Percentiles rank a stretch among this genome's conserved stretches.
Evolutionary conservation across 805 yeast genomes (phyloP).

Genomic region (Ogataea nitratoaversa): DNA sequence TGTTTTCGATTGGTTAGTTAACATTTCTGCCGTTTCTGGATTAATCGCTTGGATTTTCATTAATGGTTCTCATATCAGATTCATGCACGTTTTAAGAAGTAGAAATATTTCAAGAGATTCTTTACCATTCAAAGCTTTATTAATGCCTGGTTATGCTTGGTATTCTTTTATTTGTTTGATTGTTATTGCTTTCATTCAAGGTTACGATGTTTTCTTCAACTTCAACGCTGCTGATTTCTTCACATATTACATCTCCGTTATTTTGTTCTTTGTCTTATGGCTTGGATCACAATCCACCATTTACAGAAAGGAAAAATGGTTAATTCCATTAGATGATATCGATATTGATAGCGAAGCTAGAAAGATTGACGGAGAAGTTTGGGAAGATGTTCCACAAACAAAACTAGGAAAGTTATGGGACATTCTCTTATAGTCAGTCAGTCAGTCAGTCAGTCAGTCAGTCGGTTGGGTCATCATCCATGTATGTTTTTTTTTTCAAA

Average conservation of each 20-base stretch:
- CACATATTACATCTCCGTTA: constrained; percentile 66
- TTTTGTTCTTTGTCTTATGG: constrained; percentile 56
- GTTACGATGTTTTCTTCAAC: constrained; percentile 58
- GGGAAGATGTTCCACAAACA: constrained; percentile 3
- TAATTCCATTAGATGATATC: constrained; percentile 51
- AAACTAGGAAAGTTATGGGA: constrained; percentile 22
- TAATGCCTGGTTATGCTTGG: constrained; percentile 65
- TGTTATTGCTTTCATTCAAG: constrained; percentile 65
- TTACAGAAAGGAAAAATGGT: constrained; percentile 43
- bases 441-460: not conserved
- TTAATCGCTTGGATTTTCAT: constrained; percentile 70
- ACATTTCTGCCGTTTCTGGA: constrained; percentile 76
- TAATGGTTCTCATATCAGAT: constrained; percentile 60
- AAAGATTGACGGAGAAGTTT: constrained; percentile 10
- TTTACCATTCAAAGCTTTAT: constrained; percentile 70
- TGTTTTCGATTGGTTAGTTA: constrained; percentile 69
- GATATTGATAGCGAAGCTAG: constrained; percentile 34
- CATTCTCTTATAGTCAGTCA: not conserved
- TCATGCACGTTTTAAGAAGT: constrained; percentile 57
- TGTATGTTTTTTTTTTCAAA: not conserved
- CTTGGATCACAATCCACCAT: constrained; percentile 44
- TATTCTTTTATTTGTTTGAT: constrained; percentile 53
- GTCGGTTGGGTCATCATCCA: not conserved
- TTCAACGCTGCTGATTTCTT: constrained; percentile 56
- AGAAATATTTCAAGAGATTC: constrained; percentile 65